Percentiles rank a stretch among this genome's conserved stretches.
Evolutionary conservation across 257 asterid genomes (phyloP).

Genomic region (Lavandula angustifolia): DNA sequence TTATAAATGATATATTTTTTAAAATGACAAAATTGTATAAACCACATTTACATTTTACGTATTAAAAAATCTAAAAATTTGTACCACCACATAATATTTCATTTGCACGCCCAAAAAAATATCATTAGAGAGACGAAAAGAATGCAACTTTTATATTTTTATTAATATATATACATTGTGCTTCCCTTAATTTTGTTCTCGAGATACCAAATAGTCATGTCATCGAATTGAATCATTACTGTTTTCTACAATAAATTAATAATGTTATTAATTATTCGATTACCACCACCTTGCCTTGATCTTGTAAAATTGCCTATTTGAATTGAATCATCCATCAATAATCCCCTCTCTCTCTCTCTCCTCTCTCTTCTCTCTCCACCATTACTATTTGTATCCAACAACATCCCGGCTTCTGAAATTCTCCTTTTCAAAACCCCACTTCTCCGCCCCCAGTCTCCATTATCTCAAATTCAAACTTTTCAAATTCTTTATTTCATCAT

Average conservation of each 20-base stretch:
- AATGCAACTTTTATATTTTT: neutral
- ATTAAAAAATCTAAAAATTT: no score
- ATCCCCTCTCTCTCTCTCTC: constrained; percentile 6
- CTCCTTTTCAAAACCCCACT: constrained; percentile 31
- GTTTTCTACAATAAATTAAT: constrained; percentile 1
- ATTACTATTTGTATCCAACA: constrained; percentile 36
- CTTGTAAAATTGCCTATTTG: constrained; percentile 32
- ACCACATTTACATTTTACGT: no score
- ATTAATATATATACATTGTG: no score
- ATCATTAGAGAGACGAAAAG: constrained; percentile 20
- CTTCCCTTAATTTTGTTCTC: constrained; percentile 4
- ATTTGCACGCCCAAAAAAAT: no score
- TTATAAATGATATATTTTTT: no score
- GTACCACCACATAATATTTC: no score
- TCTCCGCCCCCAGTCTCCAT: constrained; percentile 14
- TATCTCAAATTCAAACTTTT: constrained; percentile 41
- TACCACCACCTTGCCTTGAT: constrained; percentile 52
- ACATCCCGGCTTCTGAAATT: constrained; percentile 28
- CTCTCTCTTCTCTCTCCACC: neutral
- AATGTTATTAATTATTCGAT: constrained; percentile 22
- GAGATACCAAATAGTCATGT: neutral
- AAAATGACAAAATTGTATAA: no score
- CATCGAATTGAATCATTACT: constrained; percentile 17
- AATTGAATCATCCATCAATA: neutral
- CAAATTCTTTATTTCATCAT: constrained; percentile 29